Base-by-base conservation (phyloP, 169 alveolate species). In the Cryptosporidium sp. region DNA sequence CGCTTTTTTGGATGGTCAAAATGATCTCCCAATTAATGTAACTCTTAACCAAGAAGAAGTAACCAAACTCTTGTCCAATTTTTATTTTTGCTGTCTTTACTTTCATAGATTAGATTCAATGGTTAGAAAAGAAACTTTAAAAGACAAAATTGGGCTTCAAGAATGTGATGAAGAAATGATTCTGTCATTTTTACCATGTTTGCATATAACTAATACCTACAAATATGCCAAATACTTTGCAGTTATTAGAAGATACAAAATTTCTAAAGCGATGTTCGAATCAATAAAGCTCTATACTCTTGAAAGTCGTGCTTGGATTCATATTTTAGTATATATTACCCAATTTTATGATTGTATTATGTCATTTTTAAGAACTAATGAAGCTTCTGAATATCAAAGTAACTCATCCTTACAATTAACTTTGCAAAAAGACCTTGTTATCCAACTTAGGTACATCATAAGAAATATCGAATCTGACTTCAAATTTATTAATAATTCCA, bases 161-260 rank as follows among this genome's bases (percentile, higher is more conserved):
- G 56, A 48, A 16, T 10, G 48, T 1, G 29, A 5, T 35, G 45
- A 75, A 61, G 39, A 75, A 14, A n/a, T n/a, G 8, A 56, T 75
- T n/a, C 5, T 58, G 26, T 23, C 21, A 2, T 31, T 18, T 23
- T 39, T 80, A 16, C 75, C 73, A 42, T 21, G 33, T 5, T 44
- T 65, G 8, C 7, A 39, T 12, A 14, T 80, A 8, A 21, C 12
- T 16, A 39, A 62, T 16, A 16, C 12, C 10, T 80, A 80, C 26
- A 80, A 45, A 39, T 80, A 62, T 42, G 87, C 70, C 6, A 65
- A 65, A n/a, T 42, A 39, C 44, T 65, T 80, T 45, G 51, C 67
- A 16, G 70, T 80, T 18, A 48, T 23, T 39, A 68, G 75, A 7
- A 31, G 44, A 16, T 80, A 26, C 21, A 39, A 45, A 26, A 8